phyloP scores from a whole-genome alignment of 2,329 filamentous ascomycete species.

The Fusarium napiforme region DNA sequence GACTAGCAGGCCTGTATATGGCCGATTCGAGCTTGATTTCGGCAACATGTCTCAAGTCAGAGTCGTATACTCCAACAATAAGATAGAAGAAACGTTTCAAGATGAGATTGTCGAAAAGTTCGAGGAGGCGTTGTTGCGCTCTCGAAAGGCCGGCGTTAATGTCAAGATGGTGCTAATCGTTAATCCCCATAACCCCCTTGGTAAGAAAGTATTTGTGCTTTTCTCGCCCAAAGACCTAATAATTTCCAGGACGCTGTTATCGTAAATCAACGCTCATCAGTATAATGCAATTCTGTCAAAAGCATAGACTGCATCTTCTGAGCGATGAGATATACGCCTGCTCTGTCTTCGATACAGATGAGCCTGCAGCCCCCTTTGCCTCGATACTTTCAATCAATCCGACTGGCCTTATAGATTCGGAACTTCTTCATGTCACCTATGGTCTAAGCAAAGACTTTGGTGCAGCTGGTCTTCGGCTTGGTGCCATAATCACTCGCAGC shows the following conservation, averaged over 20 bases:
- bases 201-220: constrained; percentile 36
- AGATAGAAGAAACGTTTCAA: constrained; percentile 57
- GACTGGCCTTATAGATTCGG: constrained; percentile 55
- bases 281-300: constrained; percentile 61
- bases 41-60: constrained; percentile 53
- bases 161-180: constrained; percentile 62
- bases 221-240: not conserved
- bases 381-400: constrained; percentile 61
- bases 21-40: constrained; percentile 62
- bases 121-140: constrained; percentile 54
- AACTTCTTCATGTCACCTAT: constrained; percentile 62
- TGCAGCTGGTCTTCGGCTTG: constrained; percentile 62
- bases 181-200: constrained; percentile 65
- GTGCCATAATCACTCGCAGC: constrained; percentile 57
- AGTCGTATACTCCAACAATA: constrained; percentile 58
- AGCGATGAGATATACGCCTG: constrained; percentile 69
- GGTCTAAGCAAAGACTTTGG: constrained; percentile 63
- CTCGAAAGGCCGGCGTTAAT: constrained; percentile 50
- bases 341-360: constrained; percentile 56
- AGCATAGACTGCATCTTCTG: constrained; percentile 62
- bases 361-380: constrained; percentile 54
- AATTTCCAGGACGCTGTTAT: constrained; percentile 55
- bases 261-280: constrained; percentile 54
- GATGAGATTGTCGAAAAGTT: constrained; percentile 57
- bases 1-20: constrained; percentile 56